A percentile compares a stretch with the other conserved stretches of the same genome.
phyloP scores from a whole-genome alignment of 768 basidiomycete genomes.

The Amanita polypyramis region DNA sequence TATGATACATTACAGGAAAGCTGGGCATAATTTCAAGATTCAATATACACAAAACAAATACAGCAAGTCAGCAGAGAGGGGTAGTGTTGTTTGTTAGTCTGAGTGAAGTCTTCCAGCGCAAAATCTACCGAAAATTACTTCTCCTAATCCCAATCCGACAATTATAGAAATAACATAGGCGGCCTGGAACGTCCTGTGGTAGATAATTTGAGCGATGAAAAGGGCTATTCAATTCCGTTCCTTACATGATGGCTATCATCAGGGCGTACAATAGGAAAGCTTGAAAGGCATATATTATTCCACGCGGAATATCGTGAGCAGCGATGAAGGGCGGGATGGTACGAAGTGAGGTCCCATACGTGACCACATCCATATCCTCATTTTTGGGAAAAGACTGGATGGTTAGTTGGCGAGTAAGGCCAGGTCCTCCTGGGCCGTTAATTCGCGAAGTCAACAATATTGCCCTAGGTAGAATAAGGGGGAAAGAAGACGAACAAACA shows the following conservation, averaged over 20 bases:
- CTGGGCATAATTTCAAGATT: no score
- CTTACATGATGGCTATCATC: slow-evolving; percentile 80
- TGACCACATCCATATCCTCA: no score
- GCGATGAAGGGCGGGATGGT: slow-evolving; percentile 53
- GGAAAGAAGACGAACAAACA: not conserved
- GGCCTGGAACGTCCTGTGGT: slow-evolving; percentile 73
- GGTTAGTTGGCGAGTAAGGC: no score
- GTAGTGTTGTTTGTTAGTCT: not conserved
- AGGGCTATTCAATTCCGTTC: slow-evolving; percentile 4
- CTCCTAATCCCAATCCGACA: slow-evolving; percentile 63
- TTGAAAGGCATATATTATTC: slow-evolving; percentile 53
- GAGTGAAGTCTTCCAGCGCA: slow-evolving; percentile 14
- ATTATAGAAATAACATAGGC: slow-evolving; percentile 69
- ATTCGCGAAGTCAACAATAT: not conserved
- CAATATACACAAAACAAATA: no score
- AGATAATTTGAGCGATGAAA: slow-evolving; percentile 1
- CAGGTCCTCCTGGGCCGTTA: not conserved
- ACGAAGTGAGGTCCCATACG: slow-evolving; percentile 15
- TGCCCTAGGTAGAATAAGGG: not conserved
- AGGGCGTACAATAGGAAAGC: slow-evolving; percentile 53
- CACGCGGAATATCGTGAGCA: slow-evolving; percentile 62
- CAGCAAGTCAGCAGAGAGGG: no score
- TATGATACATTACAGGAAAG: not conserved
- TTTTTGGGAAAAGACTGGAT: no score
- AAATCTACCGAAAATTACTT: slow-evolving; percentile 58